Evolutionary conservation across 2,329 filamentous ascomycete species (phyloP), one percentile per base, ranked within the genome.

Genomic region (Endocalyx cinctus): DNA sequence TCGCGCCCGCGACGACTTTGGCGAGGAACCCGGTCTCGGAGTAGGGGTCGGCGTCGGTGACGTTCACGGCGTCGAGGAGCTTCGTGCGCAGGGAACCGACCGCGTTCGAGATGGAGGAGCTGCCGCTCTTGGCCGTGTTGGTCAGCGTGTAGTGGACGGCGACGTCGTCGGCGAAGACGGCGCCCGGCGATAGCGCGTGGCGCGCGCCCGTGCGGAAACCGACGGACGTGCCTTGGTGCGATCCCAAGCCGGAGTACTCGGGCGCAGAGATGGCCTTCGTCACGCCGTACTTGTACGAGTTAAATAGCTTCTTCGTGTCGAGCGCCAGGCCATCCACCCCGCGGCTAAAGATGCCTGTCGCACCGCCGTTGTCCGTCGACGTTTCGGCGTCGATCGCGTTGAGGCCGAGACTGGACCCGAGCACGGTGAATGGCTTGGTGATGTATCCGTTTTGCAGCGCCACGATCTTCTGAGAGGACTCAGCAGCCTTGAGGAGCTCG

Each of bases 301-400:
- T 65, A 10, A 61, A 59, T 2, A 79, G 64, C 51, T 79, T 77
- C 55, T 76, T 74, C 17, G 64, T 70, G 35, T 72, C 72, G 0
- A 79, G 59, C 3, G 62, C 60, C 5, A 79, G 66, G 0, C 74
- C 75, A 43, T 79, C 74, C 5, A 76, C 57, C 6, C 71, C 79
- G 10, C 77, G 69, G 28, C 72, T 76, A 46, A 82, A 81, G 5
- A 60, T 50, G 0, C 63, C 52, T 0, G 57, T 54, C 36, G 60
- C 64, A 2, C 52, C 50, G 2, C 74, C 74, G 38, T 77, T 75
- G 41, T 75, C 72, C 1, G 69, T 74, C 28, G 61, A 59, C 6
- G 60, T 50, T 41, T 84, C 81, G 5, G 66, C 66, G 37, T 74
- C 70, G 33, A 85, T 83, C 33, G 76, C 79, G 41, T 73, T 73